Evolutionary conservation across 805 yeast genomes (phyloP), one percentile per base, ranked within the genome.

Genomic region (Metschnikowia cubensis): DNA sequence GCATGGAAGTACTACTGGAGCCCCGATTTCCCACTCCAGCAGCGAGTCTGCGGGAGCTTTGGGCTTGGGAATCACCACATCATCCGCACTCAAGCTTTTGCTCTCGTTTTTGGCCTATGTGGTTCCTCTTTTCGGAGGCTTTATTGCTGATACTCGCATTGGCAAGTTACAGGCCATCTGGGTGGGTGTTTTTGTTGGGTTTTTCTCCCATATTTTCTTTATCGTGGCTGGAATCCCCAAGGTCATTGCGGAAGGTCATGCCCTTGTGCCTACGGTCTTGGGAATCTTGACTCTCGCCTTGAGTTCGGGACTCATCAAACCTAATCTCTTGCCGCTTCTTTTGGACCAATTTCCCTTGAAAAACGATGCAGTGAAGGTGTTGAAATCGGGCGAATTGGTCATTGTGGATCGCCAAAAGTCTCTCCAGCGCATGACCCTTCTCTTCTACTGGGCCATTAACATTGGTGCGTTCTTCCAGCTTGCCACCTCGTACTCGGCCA

Each of bases 341-440:
- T 65, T 75, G 66, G 88, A 70, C 52, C 75, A 71, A 62, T 67
- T 67, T 62, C 83, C 84, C 41, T 79, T 81, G 63, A 71, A 79
- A 50, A 75, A 77, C 57, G 85, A 82, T 54, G 80, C 77, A 45
- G 80, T 87, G 49, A 77, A 75, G 64, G 79, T 77, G 3, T 70
- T 77, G 50, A 76, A 78, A 56, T 62, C 73, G 25, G 96, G 96
- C 50, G 83, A 82, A 61, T 75, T 76, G 43, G 91, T 86, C 34
- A 81, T 85, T 57, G 66, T 77, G 41, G 80, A 76, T 57, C 69
- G 78, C 48, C 73, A 71, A 58, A 66, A 72, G 49, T 62, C 77
- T 4, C 61, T 75, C 50, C 73, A 70, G 58, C 62, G 74, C 59
- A 71, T 70, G 64, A 54, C 69, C 3, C 63, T 21, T 57, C 57